These are phyloP conservation scores for Rhynchospora breviuscula DNA, from an alignment of 176 grass and related monocot genomes.

Conservation along the genomic window DNA sequence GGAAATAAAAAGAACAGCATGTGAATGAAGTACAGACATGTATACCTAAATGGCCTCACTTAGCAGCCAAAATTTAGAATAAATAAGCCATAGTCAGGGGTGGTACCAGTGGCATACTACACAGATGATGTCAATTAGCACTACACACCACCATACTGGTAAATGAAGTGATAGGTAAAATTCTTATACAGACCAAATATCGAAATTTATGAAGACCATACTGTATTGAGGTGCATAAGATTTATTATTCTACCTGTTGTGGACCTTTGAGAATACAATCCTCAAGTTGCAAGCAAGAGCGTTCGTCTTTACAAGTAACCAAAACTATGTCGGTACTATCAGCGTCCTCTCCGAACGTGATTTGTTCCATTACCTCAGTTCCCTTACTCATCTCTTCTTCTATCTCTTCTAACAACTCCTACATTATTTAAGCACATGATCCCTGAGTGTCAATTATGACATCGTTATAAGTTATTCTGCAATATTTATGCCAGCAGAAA, in stretches of 20 bases:
- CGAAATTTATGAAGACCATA: not conserved
- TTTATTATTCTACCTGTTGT: constrained; percentile 42
- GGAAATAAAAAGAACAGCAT: not conserved
- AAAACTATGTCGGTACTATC: constrained; percentile 52
- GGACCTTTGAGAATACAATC: constrained; percentile 68
- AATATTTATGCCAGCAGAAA: not conserved
- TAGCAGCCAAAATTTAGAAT: constrained; percentile 4
- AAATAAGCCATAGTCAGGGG: not conserved
- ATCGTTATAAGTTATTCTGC: not conserved
- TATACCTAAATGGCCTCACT: not conserved
- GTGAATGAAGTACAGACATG: not conserved
- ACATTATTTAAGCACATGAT: constrained; percentile 19
- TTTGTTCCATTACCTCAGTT: constrained; percentile 22
- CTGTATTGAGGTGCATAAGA: not conserved
- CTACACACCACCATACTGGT: not conserved
- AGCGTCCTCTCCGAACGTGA: constrained; percentile 25
- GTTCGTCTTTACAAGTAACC: constrained; percentile 91
- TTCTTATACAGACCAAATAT: not conserved
- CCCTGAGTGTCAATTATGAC: not conserved
- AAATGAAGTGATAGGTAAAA: not conserved
- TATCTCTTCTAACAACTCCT: constrained; percentile 93
- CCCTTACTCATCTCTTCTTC: constrained; percentile 65
- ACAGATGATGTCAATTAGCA: not conserved
- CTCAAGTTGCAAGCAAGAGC: constrained; percentile 81
- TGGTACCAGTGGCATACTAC: not conserved